Base-by-base conservation (phyloP, 2,329 filamentous ascomycete genomes). In the Xylariales sp. region DNA sequence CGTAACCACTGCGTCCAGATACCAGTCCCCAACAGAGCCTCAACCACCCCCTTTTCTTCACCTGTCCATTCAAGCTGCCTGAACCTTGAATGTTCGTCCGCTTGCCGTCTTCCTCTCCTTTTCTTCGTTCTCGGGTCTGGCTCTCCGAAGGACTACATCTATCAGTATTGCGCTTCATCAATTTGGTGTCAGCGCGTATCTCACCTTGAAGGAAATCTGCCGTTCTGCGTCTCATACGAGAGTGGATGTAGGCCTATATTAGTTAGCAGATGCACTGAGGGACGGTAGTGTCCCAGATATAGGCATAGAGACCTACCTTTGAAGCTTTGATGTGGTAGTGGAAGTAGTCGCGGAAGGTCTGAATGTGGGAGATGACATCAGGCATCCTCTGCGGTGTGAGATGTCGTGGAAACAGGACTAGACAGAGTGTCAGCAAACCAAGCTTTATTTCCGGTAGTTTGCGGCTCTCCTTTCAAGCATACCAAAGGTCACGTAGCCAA, bases 281-380 rank as follows among this genome's bases (percentile, higher is more conserved):
- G 24, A 12, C 18, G 3, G 4, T 13, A 5, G 16, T 14, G 34
- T 14, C n/a, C 8, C 8, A n/a, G 23, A n/a, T 25, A 8, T 8
- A 8, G 23, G 15, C 12, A 4, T 11, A 6, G 24, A 6, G 11
- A 20, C 47, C 37, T 62, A 81, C 79, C 74, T 98, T 98, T 46
- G 90, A 96, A 20, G 93, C 94, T 70, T 98, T 98, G 69, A 98
- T 98, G 66, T 98, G 93, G 65, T 99, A 99, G 66, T 99, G 93
- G 75, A 99, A 98, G 67, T 98, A 98, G 61, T 98, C 93, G 50
- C 93, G 87, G 86, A 98, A 98, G 12, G 93, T 99, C 68, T 99
- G 94, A 55, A 99, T 97, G 63, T 98, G 94, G 35, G 90, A 96
- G 52, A 99, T 98, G 60, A 94, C 90, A 50, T 96, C 90, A 43